Percentiles rank a stretch among this genome's conserved stretches.
Conservation (phyloP, 2,329 filamentous ascomycete genomes). For the Pseudovirgaria hyperparasitica region DNA sequence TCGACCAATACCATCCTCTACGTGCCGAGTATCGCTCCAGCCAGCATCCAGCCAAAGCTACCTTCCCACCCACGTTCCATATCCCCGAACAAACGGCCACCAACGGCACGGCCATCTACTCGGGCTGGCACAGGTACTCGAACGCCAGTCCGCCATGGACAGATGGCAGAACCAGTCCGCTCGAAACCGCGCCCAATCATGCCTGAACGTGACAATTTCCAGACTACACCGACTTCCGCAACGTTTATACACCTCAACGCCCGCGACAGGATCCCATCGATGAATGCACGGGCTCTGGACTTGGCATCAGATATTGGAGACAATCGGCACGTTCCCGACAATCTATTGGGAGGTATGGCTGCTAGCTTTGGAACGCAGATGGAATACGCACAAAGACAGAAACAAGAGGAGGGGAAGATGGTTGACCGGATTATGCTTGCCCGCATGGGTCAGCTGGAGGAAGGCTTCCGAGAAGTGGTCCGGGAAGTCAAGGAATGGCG, state of each 20-base stretch:
- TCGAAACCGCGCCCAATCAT: conserved; percentile 18
- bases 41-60: conserved; percentile 20
- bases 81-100: conserved; percentile 16
- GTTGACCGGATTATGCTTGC: conserved; percentile 68
- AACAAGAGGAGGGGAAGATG: conserved; percentile 19
- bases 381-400: conserved; percentile 18
- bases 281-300: conserved; percentile 50
- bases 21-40: conserved; percentile 50
- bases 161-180: too few relatives aligned
- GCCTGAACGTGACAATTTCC: conserved; percentile 41
- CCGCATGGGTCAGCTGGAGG: conserved; percentile 85
- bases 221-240: conserved; percentile 43
- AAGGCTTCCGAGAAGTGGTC: conserved; percentile 79
- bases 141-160: too few relatives aligned
- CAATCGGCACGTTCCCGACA: conserved; percentile 44
- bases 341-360: conserved; percentile 50
- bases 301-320: conserved; percentile 62
- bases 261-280: conserved; percentile 42
- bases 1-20: conserved; percentile 79
- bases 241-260: conserved; percentile 39
- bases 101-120: conserved; percentile 10
- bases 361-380: conserved; percentile 67
- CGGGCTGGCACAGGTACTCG: conserved; percentile 24
- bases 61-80: conserved; percentile 19
- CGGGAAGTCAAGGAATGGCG: conserved; percentile 60